A percentile compares a stretch with the other conserved stretches of the same genome.
These are phyloP conservation scores for Boletus calvinii DNA, from an alignment of 1,284 basidiomycete species.

Conservation along the genomic window DNA sequence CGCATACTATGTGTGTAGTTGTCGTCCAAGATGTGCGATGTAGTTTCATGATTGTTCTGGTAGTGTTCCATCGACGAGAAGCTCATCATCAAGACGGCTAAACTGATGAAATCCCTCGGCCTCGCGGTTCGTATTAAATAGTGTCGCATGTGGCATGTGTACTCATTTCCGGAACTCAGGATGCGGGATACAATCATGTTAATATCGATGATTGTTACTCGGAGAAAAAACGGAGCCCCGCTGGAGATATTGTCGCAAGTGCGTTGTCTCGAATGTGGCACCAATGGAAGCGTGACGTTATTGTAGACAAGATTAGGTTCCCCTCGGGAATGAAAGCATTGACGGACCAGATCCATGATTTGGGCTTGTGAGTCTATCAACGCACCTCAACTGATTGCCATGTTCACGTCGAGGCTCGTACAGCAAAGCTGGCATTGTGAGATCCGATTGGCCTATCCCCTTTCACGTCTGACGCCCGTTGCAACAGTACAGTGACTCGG, in stretches of 20 bases:
- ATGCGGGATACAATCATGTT: constrained; percentile 51
- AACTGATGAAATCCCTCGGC: constrained; percentile 47
- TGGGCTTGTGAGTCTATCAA: constrained; percentile 47
- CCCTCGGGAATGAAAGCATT: constrained; percentile 51
- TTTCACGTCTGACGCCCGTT: constrained; percentile 4
- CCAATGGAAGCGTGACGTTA: not conserved
- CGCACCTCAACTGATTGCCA: not conserved
- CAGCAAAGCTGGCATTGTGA: constrained; percentile 55
- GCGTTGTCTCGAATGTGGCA: constrained; percentile 2
- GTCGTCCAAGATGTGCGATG: not conserved
- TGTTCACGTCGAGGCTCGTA: constrained; percentile 3
- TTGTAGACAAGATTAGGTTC: constrained; percentile 43
- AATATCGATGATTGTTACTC: constrained; percentile 63
- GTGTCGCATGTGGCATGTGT: not conserved
- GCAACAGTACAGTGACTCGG: constrained; percentile 33
- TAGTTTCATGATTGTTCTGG: constrained; percentile 1
- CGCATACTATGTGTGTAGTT: constrained; percentile 47
- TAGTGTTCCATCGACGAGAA: constrained; percentile 57
- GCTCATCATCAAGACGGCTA: constrained; percentile 47
- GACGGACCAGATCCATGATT: constrained; percentile 48
- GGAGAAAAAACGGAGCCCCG: constrained; percentile 45
- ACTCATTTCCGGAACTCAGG: constrained; percentile 32
- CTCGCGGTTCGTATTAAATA: constrained; percentile 39
- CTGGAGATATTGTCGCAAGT: constrained; percentile 50
- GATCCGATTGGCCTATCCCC: constrained; percentile 7